A percentile compares a stretch with the other conserved stretches of the same genome.
phyloP scores from a whole-genome alignment of 139 green algal genomes.

The Tetradesmus lagerheimii region DNA sequence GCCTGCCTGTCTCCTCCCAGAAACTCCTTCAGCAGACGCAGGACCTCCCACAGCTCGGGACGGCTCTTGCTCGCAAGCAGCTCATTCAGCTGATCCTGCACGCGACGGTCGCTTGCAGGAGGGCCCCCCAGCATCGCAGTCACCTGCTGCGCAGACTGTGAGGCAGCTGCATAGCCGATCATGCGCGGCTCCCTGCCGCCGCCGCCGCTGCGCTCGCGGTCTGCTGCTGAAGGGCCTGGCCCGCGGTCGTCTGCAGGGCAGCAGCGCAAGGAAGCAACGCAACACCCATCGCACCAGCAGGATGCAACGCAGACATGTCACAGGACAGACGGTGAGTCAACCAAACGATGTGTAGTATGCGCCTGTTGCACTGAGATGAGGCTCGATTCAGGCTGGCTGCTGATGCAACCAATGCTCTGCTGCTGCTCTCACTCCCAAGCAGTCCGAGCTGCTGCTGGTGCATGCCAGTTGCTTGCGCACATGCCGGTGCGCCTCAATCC shows the following conservation, averaged over 20 bases:
- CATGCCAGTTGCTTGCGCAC: background rate
- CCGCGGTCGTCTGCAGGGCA: background rate
- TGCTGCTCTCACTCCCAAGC: too few species aligned
- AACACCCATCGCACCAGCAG: too few species aligned
- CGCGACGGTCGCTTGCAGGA: conserved; percentile 17
- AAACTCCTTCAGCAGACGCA: conserved; percentile 50
- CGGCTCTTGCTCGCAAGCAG: conserved; percentile 43
- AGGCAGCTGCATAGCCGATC: conserved; percentile 30
- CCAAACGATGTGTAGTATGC: too few species aligned
- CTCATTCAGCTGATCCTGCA: conserved; percentile 53
- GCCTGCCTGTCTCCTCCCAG: conserved; percentile 21
- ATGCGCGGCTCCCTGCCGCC: background rate
- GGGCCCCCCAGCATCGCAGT: background rate
- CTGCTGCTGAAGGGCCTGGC: background rate
- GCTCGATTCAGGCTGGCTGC: too few species aligned
- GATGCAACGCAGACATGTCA: background rate
- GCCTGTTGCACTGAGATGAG: too few species aligned
- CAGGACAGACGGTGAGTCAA: background rate
- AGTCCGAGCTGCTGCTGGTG: too few species aligned
- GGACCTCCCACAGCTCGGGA: conserved; percentile 52
- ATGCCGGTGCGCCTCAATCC: too few species aligned
- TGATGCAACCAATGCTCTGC: too few species aligned
- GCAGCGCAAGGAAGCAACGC: background rate
- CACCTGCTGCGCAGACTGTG: conserved; percentile 26
- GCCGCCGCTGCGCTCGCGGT: conserved; percentile 7